Percentiles rank a stretch among this genome's conserved stretches.
Conservation (phyloP, 1,284 basidiomycete species). For the Irpex sp. region DNA sequence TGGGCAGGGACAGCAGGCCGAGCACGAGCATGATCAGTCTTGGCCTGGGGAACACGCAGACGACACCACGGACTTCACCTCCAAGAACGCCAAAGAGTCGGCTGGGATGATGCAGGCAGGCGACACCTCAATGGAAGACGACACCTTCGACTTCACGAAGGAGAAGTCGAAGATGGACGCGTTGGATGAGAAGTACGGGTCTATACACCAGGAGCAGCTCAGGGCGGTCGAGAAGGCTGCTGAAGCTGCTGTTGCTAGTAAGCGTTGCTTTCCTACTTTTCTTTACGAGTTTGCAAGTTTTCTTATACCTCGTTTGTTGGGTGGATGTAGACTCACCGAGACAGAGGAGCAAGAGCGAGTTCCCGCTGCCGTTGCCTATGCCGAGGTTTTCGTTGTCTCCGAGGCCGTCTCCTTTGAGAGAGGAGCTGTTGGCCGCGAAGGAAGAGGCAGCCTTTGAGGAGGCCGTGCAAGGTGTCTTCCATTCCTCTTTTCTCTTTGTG, state of each 20-base stretch:
- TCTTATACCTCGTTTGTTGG: too few relatives aligned
- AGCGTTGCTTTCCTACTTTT: neutral
- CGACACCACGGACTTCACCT: constrained; percentile 13
- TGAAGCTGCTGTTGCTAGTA: neutral
- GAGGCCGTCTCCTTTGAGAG: neutral
- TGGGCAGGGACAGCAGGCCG: constrained; percentile 21
- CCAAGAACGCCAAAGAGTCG: constrained; percentile 4
- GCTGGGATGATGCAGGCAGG: constrained; percentile 7
- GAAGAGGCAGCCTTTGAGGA: neutral
- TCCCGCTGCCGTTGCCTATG: neutral
- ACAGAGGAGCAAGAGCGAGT: neutral
- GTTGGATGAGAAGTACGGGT: constrained; percentile 9
- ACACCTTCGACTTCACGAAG: constrained; percentile 11
- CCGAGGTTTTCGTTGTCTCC: neutral
- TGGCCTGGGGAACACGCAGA: constrained; percentile 9
- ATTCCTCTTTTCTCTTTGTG: neutral
- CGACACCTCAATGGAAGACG: constrained; percentile 11
- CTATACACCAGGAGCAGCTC: constrained; percentile 8
- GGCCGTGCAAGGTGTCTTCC: neutral
- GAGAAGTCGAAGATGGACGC: constrained; percentile 20
- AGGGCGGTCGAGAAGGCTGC: neutral
- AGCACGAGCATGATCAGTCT: neutral
- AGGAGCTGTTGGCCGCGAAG: neutral
- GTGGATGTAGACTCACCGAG: neutral
- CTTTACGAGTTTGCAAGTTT: neutral